These are phyloP conservation scores for Cubamyces lactineus DNA, from an alignment of 768 basidiomycete species.

Conservation along the genomic window DNA sequence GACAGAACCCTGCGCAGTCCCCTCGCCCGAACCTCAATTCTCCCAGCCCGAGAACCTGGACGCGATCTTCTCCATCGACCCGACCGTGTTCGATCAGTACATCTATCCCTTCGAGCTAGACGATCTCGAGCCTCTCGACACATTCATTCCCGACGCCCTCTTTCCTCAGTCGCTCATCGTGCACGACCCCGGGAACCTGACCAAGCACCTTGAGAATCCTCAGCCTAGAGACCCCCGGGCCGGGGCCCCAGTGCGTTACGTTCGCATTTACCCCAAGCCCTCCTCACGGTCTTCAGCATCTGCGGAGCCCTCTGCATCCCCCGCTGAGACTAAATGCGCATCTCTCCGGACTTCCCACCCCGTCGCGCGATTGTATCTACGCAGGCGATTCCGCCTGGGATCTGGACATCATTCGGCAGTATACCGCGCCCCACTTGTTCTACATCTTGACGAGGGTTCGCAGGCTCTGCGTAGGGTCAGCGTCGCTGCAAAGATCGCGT, in stretches of 20 bases:
- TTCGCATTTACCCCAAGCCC: constrained; percentile 5
- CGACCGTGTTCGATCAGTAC: not conserved
- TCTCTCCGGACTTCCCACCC: no score
- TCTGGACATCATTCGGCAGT: constrained; percentile 53
- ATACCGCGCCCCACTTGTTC: constrained; percentile 50
- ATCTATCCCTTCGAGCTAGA: not conserved
- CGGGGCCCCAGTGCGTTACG: constrained; percentile 4
- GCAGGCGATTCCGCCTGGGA: constrained; percentile 40
- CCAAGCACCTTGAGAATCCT: not conserved
- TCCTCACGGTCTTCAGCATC: no score
- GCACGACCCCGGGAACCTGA: constrained; percentile 10
- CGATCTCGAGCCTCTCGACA: constrained; percentile 6
- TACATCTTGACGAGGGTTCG: constrained; percentile 37
- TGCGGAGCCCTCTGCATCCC: no score
- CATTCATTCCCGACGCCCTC: constrained; percentile 21
- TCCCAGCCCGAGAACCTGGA: no score
- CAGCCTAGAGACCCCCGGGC: not conserved
- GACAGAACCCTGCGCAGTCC: no score
- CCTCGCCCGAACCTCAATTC: no score
- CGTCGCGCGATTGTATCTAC: constrained; percentile 52
- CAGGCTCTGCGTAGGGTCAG: constrained; percentile 5
- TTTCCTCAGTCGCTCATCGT: constrained; percentile 25
- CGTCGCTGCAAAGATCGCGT: constrained; percentile 30
- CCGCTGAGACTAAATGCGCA: no score
- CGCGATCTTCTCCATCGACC: not conserved